phyloP scores from a whole-genome alignment of 2,329 filamentous ascomycete species.

The Ustilaginoidea virens region DNA sequence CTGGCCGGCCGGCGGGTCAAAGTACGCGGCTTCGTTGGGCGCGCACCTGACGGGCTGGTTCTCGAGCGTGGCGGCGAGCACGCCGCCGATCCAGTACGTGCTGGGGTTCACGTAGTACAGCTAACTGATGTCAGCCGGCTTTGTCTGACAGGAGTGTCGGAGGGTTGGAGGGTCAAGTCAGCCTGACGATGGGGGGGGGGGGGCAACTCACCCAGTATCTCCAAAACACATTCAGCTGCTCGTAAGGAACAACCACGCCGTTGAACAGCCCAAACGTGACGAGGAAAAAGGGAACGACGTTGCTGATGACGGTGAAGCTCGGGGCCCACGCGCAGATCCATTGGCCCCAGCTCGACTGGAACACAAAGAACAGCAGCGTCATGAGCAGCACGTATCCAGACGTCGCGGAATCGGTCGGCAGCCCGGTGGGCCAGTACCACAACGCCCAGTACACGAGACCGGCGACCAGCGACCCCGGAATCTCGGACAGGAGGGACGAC shows the following conservation, averaged over 20 bases:
- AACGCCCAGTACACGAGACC: conserved; percentile 54
- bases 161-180: no score
- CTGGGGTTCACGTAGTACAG: conserved; percentile 5
- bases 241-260: conserved; percentile 58
- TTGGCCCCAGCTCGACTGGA: conserved; percentile 62
- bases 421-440: conserved; percentile 64
- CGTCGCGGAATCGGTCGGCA: conserved; percentile 46
- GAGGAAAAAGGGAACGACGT: conserved; percentile 69
- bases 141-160: no score
- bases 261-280: conserved; percentile 65
- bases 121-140: not conserved
- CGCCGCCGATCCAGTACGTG: conserved; percentile 5
- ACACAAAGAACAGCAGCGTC: conserved; percentile 51
- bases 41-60: conserved; percentile 23
- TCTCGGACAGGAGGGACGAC: conserved; percentile 56
- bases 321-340: conserved; percentile 77
- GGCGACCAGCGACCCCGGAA: conserved; percentile 51
- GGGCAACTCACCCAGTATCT: conserved; percentile 42
- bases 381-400: conserved; percentile 4
- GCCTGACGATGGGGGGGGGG: not conserved
- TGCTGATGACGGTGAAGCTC: conserved; percentile 30
- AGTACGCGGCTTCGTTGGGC: conserved; percentile 16
- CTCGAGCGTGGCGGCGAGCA: conserved; percentile 6
- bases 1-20: conserved; percentile 47
- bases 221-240: conserved; percentile 53